Conservation (phyloP, 2,329 filamentous ascomycete genomes). For the Cladosporium cucumerinum region DNA sequence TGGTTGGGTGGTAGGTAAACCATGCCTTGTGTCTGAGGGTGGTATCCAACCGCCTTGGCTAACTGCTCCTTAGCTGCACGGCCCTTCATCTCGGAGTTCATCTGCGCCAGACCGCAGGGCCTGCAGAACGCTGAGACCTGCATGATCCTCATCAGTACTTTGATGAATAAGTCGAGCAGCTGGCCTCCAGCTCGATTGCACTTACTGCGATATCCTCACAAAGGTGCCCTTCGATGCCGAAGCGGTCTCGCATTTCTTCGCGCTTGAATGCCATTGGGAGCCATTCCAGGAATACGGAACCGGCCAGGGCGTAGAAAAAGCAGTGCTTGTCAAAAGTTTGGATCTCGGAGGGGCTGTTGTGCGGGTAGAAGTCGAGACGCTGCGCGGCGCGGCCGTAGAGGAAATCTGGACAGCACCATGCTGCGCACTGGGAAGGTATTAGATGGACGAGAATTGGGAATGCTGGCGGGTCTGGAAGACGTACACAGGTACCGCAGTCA, state of each 20-base stretch:
- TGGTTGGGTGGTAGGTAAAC: slow-evolving; percentile 1
- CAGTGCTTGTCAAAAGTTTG: slow-evolving; percentile 18
- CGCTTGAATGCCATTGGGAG: slow-evolving; percentile 20
- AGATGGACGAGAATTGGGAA: not conserved
- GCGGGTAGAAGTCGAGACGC: slow-evolving; percentile 18
- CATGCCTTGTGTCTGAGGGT: slow-evolving; percentile 3
- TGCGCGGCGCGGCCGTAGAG: slow-evolving; percentile 21
- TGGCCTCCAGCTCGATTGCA: not conserved
- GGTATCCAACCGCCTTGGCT: not conserved
- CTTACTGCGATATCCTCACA: slow-evolving; percentile 18
- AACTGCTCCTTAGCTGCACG: slow-evolving; percentile 17
- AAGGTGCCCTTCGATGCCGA: slow-evolving; percentile 18
- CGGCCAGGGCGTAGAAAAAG: slow-evolving; percentile 13
- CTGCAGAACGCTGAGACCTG: slow-evolving; percentile 14
- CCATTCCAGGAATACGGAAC: slow-evolving; percentile 5
- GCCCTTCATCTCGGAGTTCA: slow-evolving; percentile 24
- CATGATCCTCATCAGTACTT: not conserved
- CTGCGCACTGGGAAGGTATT: slow-evolving; percentile 13
- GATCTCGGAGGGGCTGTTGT: slow-evolving; percentile 7
- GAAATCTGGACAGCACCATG: slow-evolving; percentile 21
- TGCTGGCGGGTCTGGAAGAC: not conserved
- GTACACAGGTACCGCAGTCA: slow-evolving; percentile 20
- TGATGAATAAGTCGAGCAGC: not conserved
- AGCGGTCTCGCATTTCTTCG: slow-evolving; percentile 17
- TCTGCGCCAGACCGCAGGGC: slow-evolving; percentile 22